These are phyloP conservation scores for Verticillium nubilum DNA, from an alignment of 2,329 filamentous ascomycete species.

Conservation along the genomic window DNA sequence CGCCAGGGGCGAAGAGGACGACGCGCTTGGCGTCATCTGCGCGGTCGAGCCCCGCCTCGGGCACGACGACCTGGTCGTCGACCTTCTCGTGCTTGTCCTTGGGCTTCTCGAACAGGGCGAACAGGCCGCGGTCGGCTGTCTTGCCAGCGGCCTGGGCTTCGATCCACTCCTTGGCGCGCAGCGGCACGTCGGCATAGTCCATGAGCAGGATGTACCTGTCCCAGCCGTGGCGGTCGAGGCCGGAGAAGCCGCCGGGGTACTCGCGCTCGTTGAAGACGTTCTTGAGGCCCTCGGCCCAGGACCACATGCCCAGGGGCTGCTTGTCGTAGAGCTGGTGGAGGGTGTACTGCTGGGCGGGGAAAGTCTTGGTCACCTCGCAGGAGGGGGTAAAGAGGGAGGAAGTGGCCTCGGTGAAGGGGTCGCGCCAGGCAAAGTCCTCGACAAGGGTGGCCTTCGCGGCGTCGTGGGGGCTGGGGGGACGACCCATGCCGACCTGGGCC, in stretches of 20 bases:
- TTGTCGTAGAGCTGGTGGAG: conserved; percentile 34
- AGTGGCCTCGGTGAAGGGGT: conserved; percentile 28
- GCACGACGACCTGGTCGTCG: conserved; percentile 24
- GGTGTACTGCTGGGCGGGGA: conserved; percentile 33
- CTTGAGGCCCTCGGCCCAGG: conserved; percentile 34
- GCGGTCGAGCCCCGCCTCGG: conserved; percentile 18
- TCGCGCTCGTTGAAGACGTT: conserved; percentile 30
- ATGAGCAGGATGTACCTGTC: conserved; percentile 42
- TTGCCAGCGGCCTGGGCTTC: conserved; percentile 31
- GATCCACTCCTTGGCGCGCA: conserved; percentile 41
- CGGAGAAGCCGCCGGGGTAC: conserved; percentile 48
- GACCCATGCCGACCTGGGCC: conserved; percentile 20
- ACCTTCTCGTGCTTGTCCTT: conserved; percentile 31
- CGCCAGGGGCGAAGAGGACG: conserved; percentile 37
- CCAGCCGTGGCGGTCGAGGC: conserved; percentile 44
- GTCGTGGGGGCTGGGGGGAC: conserved; percentile 15
- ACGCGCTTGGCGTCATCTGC: conserved; percentile 18
- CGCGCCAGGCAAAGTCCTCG: conserved; percentile 32
- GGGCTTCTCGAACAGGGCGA: conserved; percentile 33
- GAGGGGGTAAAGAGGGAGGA: conserved; percentile 22
- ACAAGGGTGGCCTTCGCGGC: conserved; percentile 27
- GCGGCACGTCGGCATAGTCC: conserved; percentile 36
- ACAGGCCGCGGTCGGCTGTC: conserved; percentile 30
- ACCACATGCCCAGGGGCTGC: conserved; percentile 30
- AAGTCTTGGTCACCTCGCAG: conserved; percentile 28